Conservation (phyloP, 176 grass and related monocot genomes). For the Musa beccarii region DNA sequence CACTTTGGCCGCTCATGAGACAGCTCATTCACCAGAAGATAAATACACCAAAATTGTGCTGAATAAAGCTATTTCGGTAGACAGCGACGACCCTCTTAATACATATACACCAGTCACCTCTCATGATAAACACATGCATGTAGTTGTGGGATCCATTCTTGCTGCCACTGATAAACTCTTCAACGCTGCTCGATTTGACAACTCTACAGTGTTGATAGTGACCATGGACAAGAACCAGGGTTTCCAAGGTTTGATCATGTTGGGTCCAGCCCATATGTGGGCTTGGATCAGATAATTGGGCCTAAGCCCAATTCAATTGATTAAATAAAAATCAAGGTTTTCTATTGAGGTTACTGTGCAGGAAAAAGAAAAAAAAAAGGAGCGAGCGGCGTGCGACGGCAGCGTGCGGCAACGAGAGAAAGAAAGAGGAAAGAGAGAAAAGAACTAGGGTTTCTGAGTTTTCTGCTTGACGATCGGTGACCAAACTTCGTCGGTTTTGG, state of each 20-base stretch:
- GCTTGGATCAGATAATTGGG: too few species aligned
- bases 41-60: neutral
- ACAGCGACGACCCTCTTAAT: slow-evolving; percentile 7
- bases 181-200: slow-evolving; percentile 49
- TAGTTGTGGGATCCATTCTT: slow-evolving; percentile 44
- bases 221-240: slow-evolving; percentile 42
- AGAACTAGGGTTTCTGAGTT: too few species aligned
- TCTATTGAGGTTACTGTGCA: too few species aligned
- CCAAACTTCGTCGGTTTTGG: too few species aligned
- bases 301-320: too few species aligned
- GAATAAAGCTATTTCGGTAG: slow-evolving; percentile 5
- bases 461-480: too few species aligned
- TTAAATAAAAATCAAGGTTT: too few species aligned
- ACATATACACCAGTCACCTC: slow-evolving; percentile 13
- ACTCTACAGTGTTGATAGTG: slow-evolving; percentile 57
- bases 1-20: slow-evolving; percentile 29
- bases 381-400: too few species aligned
- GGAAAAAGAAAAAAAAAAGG: too few species aligned
- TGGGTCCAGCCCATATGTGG: too few species aligned
- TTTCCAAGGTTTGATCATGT: slow-evolving; percentile 78
- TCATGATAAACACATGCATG: slow-evolving; percentile 11
- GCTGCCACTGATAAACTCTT: slow-evolving; percentile 49
- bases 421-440: too few species aligned
- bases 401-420: too few species aligned
- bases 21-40: slow-evolving; percentile 2